phyloP scores from a whole-genome alignment of 768 basidiomycete genomes.

The Crassisporium funariophilum region DNA sequence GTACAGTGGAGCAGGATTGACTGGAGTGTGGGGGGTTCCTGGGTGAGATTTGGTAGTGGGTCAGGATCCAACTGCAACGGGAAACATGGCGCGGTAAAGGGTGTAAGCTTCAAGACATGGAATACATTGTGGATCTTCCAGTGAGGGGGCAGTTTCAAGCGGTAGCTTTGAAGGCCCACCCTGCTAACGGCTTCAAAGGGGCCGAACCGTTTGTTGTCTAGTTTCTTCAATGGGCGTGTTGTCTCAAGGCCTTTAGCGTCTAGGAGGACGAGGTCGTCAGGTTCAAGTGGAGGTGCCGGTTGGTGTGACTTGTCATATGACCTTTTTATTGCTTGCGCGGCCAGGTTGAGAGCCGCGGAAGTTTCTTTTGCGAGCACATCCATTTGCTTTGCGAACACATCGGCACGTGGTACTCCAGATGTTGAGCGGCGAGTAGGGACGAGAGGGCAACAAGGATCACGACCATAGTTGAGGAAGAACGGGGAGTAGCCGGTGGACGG shows the following conservation, averaged over 20 bases:
- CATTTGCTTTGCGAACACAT: slow-evolving; percentile 23
- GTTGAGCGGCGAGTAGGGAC: slow-evolving; percentile 6
- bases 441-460: slow-evolving; percentile 25
- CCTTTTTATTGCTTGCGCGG: slow-evolving; percentile 22
- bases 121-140: slow-evolving; percentile 20
- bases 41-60: too few relatives aligned
- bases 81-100: slow-evolving; percentile 4
- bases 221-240: slow-evolving; percentile 16
- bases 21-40: too few relatives aligned
- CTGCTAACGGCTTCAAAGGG: slow-evolving; percentile 26
- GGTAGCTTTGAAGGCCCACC: slow-evolving; percentile 16
- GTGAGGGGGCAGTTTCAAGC: slow-evolving; percentile 19
- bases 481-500: slow-evolving; percentile 28
- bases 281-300: slow-evolving; percentile 9
- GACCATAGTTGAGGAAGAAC: slow-evolving; percentile 33
- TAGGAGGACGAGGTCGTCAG: slow-evolving; percentile 24
- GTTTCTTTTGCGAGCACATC: slow-evolving; percentile 17
- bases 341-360: too few relatives aligned
- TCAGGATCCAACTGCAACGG: too few relatives aligned
- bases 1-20: too few relatives aligned
- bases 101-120: slow-evolving; percentile 10
- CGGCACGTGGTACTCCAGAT: slow-evolving; percentile 15
- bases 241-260: slow-evolving; percentile 19
- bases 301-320: background rate
- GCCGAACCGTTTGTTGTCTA: slow-evolving; percentile 23